Conservation (phyloP, 2,329 filamentous ascomycete species). For the Verticillium albo-atrum region DNA sequence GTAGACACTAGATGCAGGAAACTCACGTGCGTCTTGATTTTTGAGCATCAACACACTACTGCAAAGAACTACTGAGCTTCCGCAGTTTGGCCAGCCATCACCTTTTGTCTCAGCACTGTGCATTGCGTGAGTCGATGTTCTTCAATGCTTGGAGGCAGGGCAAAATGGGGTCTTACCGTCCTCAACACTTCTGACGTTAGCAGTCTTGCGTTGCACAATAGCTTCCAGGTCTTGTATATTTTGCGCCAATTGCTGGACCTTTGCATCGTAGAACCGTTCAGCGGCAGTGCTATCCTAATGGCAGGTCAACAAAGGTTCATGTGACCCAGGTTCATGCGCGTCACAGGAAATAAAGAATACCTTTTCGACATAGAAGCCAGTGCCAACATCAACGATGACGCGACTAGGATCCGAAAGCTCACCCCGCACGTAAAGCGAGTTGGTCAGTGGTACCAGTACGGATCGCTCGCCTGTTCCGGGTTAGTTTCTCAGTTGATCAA, state of each 20-base stretch:
- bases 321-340: neutral
- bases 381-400: constrained; percentile 89
- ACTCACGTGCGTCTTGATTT: neutral
- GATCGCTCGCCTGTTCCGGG: constrained; percentile 26
- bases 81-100: constrained; percentile 26
- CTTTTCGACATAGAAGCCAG: constrained; percentile 94
- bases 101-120: constrained; percentile 38
- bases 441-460: constrained; percentile 90
- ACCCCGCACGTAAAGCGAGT: constrained; percentile 89
- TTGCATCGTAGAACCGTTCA: constrained; percentile 51
- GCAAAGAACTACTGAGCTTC: neutral
- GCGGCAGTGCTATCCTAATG: constrained; percentile 39
- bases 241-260: constrained; percentile 46
- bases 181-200: constrained; percentile 81
- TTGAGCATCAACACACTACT: neutral
- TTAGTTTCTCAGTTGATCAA: neutral
- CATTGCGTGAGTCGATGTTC: neutral
- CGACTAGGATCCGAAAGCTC: constrained; percentile 68
- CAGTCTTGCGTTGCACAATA: constrained; percentile 67
- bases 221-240: constrained; percentile 54
- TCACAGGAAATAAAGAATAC: constrained; percentile 31
- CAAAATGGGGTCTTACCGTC: constrained; percentile 55
- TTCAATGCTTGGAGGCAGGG: neutral
- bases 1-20: too few species aligned
- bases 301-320: neutral